Base-by-base conservation (phyloP, 2,329 filamentous ascomycete genomes). In the Talaromyces albobiverticillius region DNA sequence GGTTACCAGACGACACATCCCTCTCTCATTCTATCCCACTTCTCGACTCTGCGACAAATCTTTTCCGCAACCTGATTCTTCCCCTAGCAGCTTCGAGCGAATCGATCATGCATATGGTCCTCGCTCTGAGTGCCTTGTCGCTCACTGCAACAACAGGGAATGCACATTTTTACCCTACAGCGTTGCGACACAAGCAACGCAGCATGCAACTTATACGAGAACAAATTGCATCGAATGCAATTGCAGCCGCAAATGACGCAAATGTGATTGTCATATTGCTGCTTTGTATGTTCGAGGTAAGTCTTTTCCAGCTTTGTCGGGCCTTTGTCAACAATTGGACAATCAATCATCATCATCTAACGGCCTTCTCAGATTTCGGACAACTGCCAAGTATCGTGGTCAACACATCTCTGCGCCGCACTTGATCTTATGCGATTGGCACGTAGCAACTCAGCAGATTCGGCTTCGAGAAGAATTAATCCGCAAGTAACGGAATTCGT, bases 121-220 rank as follows among this genome's bases (percentile, higher is more conserved):
- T 58, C 9, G 56, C 56, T 42, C 41, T 56, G 5, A 54, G 56
- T 23, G 56, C 56, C 13, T 36, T 58, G 18, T 47, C 56, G 16
- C 42, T 58, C 10, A 40, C 40, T 11, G 46, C 56, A 41, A 45
- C 31, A 51, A 53, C 18, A 41, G 47, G 48, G 18, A 42, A 55
- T 14, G 9, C 43, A 1, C 36, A 53, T 5, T 47, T 50, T 11
- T 58, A 56, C 18, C 22, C 49, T 11, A 26, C 40, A 4, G 56
- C 56, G 23, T 36, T 58, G 31, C 56, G 56, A 16, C 56, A 58
- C 18, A 58, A 58, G 26, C 56, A 58, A 49, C 56, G 56, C n/a
- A 46, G 36, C 14, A 53, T 58, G 49, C 56, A 45, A 10, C 41
- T 58, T 5, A 51, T 58, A n/a, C 56, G 56, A 23, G 36, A 56